phyloP scores from a whole-genome alignment of 1,284 basidiomycete species.

The Neonothopanus nambi region DNA sequence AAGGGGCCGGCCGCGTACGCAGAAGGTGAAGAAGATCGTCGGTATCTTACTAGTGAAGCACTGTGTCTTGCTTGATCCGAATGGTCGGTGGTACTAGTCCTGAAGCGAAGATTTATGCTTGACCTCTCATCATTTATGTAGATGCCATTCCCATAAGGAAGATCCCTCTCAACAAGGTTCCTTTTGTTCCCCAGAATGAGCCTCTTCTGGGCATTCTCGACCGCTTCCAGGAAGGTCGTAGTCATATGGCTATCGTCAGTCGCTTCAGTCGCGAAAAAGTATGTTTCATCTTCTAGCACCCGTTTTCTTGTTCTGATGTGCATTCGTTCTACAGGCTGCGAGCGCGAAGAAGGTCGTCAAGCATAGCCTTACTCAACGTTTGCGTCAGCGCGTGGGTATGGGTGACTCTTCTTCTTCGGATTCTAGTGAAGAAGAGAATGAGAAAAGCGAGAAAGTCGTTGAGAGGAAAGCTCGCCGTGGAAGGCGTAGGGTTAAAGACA shows the following conservation, averaged over 20 bases:
- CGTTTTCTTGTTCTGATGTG: no score
- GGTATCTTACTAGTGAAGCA: conserved; percentile 84
- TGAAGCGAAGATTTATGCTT: no score
- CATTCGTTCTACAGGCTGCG: no score
- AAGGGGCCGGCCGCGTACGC: no score
- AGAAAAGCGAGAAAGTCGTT: no score
- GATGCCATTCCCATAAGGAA: conserved; percentile 78
- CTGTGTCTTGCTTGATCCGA: conserved; percentile 87
- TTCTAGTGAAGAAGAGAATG: conserved; percentile 40
- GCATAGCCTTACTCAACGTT: conserved; percentile 67
- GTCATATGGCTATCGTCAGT: conserved; percentile 89
- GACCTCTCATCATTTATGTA: conserved; percentile 24
- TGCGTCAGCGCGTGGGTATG: conserved; percentile 64
- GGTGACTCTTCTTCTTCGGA: conserved; percentile 47
- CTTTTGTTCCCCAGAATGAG: conserved; percentile 84
- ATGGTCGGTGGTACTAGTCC: no score
- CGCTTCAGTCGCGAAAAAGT: conserved; percentile 58
- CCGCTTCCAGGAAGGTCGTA: conserved; percentile 88
- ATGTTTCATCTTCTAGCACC: no score
- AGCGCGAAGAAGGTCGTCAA: conserved; percentile 72
- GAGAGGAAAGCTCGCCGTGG: conserved; percentile 30
- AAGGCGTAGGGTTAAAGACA: conserved; percentile 27
- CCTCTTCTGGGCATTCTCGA: conserved; percentile 87
- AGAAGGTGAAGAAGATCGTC: conserved; percentile 70
- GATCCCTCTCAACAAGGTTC: conserved; percentile 83